These are phyloP conservation scores for Phytophthora megakarya DNA, from an alignment of 352 stramenopile genomes.

Conservation along the genomic window DNA sequence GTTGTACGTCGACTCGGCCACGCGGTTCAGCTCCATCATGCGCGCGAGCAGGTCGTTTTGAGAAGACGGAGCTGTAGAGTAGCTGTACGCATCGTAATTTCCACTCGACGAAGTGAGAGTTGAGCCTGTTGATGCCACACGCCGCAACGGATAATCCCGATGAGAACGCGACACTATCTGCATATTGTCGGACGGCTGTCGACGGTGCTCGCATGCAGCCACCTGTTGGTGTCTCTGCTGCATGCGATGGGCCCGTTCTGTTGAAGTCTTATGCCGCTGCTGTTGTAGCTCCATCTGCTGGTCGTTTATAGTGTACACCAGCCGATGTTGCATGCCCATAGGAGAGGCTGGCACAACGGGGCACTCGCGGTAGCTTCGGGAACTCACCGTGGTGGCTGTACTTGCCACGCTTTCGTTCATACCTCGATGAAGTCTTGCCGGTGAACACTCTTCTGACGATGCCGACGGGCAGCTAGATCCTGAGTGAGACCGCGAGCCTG, in stretches of 20 bases:
- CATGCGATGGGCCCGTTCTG: conserved; percentile 9
- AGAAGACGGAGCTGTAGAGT: conserved; percentile 7
- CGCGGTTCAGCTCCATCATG: conserved; percentile 36
- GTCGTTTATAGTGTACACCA: conserved; percentile 20
- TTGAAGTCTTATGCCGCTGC: conserved; percentile 13
- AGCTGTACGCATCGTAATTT: background rate
- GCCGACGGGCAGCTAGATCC: conserved; percentile 21
- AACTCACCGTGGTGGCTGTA: conserved; percentile 13
- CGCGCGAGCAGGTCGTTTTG: conserved; percentile 25
- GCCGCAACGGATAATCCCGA: conserved; percentile 13
- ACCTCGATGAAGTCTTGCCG: background rate
- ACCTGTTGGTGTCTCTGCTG: conserved; percentile 20
- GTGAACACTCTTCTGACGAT: conserved; percentile 17
- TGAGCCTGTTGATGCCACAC: conserved; percentile 18
- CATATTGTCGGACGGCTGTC: conserved; percentile 1
- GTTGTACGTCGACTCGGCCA: conserved; percentile 39
- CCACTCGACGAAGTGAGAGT: background rate
- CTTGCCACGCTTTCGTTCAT: conserved; percentile 15
- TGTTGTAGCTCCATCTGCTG: conserved; percentile 21
- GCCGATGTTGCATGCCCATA: conserved; percentile 13
- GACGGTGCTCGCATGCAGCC: conserved; percentile 12
- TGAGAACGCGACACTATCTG: conserved; percentile 3
- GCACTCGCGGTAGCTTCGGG: conserved; percentile 3
- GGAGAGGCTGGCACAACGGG: conserved; percentile 1
- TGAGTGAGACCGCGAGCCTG: conserved; percentile 15